These are phyloP conservation scores for Helianthus tuberosus DNA, from an alignment of 129 eudicot genomes.

Conservation along the genomic window DNA sequence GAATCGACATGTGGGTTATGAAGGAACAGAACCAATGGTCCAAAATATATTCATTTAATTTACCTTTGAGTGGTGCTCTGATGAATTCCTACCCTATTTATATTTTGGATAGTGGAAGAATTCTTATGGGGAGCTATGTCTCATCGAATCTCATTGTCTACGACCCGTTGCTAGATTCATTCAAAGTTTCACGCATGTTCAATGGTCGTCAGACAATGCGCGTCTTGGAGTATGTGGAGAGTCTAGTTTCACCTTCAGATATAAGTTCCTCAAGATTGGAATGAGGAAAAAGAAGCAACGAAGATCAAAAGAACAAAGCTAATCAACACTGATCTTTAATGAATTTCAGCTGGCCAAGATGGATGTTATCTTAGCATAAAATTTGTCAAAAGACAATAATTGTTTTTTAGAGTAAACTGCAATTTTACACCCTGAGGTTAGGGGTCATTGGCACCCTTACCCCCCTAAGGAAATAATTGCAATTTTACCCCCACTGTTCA, in stretches of 20 bases:
- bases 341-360: too few relatives aligned
- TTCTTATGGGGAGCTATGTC: neutral
- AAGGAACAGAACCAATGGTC: conserved; percentile 11
- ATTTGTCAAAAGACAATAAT: too few relatives aligned
- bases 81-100: neutral
- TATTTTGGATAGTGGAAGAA: conserved; percentile 12
- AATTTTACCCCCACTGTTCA: too few relatives aligned
- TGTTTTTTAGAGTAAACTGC: too few relatives aligned
- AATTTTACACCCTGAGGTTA: too few relatives aligned
- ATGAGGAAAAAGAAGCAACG: too few relatives aligned
- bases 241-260: conserved; percentile 4
- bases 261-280: neutral
- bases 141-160: neutral
- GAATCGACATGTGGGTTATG: conserved; percentile 12
- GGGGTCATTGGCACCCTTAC: too few relatives aligned
- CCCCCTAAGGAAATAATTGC: too few relatives aligned
- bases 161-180: neutral
- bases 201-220: neutral
- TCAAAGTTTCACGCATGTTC: too few relatives aligned
- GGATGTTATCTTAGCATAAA: too few relatives aligned
- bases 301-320: too few relatives aligned
- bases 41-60: neutral
- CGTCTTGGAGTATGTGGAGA: conserved; percentile 15
- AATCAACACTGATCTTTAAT: too few relatives aligned
- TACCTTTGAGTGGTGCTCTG: neutral